Percentiles rank a stretch among this genome's conserved stretches.
These are phyloP conservation scores for Backusella macrospora DNA, from an alignment of 192 early-diverging fungal genomes.

Conservation along the genomic window DNA sequence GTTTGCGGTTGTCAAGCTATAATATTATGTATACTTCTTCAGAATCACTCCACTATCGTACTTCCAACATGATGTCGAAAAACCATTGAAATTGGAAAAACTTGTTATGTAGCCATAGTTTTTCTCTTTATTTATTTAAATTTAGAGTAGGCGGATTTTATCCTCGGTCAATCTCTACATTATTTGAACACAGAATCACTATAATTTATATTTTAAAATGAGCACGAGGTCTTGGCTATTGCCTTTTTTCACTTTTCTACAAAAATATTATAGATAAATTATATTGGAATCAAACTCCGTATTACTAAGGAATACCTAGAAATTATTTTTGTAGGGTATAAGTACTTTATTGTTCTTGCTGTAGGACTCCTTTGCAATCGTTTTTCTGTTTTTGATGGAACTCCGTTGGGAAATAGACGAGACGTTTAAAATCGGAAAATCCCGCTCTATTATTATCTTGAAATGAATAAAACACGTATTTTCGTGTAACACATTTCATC, in stretches of 20 bases:
- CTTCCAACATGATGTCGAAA: neutral
- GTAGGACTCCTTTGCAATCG: neutral
- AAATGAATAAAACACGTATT: neutral
- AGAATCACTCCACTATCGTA: neutral
- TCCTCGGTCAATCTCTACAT: neutral
- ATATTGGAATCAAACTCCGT: neutral
- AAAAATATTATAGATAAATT: neutral
- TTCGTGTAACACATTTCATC: neutral
- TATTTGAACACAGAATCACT: slow-evolving; percentile 5
- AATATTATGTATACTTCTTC: neutral
- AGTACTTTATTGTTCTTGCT: neutral
- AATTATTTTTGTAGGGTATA: neutral
- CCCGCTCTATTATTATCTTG: slow-evolving; percentile 4
- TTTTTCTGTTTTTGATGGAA: neutral
- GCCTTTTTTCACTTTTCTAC: neutral
- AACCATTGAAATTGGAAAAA: neutral
- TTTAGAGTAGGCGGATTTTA: neutral
- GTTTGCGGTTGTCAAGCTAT: slow-evolving; percentile 10
- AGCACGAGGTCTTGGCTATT: slow-evolving; percentile 14
- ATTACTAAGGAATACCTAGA: neutral
- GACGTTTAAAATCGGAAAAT: neutral
- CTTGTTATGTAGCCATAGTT: neutral
- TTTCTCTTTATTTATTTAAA: neutral
- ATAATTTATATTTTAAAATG: slow-evolving; percentile 11
- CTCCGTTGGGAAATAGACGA: neutral